These are phyloP conservation scores for Aspergillus biplanus DNA, from an alignment of 495 filamentous ascomycete species.

Conservation along the genomic window DNA sequence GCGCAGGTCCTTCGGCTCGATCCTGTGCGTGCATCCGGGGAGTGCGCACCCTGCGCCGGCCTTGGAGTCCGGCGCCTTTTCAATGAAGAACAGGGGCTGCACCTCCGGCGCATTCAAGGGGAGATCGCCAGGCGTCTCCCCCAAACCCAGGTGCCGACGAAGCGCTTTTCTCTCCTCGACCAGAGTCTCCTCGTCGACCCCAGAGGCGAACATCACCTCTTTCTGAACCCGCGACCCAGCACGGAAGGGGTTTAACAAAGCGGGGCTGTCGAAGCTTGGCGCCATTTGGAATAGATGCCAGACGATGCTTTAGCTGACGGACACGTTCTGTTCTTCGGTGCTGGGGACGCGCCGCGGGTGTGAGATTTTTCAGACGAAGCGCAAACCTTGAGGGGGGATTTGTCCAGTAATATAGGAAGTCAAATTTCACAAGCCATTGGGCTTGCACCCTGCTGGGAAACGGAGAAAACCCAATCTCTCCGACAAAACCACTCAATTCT, in stretches of 20 bases:
- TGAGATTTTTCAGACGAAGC: not conserved
- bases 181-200: not conserved
- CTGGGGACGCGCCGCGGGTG: too few species aligned
- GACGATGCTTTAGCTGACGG: not conserved
- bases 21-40: conserved; percentile 6
- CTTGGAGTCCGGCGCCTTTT: conserved; percentile 12
- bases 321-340: not conserved
- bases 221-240: not conserved
- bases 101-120: conserved; percentile 3
- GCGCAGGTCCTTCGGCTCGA: conserved; percentile 7
- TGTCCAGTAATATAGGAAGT: not conserved
- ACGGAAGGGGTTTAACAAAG: not conserved
- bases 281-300: not conserved
- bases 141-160: conserved; percentile 15
- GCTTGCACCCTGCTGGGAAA: not conserved
- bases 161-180: conserved; percentile 2
- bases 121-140: conserved; percentile 8
- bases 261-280: not conserved
- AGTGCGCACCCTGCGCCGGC: conserved; percentile 3
- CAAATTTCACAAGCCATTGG: not conserved
- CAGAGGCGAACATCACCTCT: not conserved
- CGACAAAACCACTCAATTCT: not conserved
- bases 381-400: not conserved
- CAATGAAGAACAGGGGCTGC: conserved; percentile 18
- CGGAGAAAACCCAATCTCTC: not conserved